These are phyloP conservation scores for Mycena vulgaris DNA, from an alignment of 768 basidiomycete genomes.

Conservation along the genomic window DNA sequence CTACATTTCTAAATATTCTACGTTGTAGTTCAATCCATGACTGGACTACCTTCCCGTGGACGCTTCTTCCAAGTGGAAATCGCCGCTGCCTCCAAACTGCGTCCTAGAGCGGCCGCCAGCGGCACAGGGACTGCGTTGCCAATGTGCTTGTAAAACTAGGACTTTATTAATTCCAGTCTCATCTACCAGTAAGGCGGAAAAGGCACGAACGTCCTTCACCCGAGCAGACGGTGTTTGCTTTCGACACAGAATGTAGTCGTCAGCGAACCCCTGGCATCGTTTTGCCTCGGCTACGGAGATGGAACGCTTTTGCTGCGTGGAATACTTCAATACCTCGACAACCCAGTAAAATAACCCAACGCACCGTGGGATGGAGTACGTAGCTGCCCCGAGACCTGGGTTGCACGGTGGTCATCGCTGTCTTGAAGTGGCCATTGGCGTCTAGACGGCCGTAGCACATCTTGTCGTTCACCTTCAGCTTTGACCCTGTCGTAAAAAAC, in stretches of 20 bases:
- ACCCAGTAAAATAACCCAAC: not conserved
- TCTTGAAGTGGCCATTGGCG: constrained; percentile 68
- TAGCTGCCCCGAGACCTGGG: constrained; percentile 67
- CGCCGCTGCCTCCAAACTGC: constrained; percentile 26
- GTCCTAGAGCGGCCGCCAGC: constrained; percentile 74
- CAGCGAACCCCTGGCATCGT: constrained; percentile 86
- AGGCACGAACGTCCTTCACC: constrained; percentile 66
- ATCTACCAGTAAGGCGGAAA: not conserved
- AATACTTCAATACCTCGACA: not conserved
- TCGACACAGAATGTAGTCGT: constrained; percentile 74
- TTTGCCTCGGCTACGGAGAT: constrained; percentile 78
- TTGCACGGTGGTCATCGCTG: constrained; percentile 70
- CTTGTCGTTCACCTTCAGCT: not conserved
- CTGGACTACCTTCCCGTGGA: not conserved
- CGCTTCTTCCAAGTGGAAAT: constrained; percentile 9
- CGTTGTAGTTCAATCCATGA: not conserved
- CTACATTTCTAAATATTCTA: not conserved
- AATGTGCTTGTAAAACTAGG: constrained; percentile 82
- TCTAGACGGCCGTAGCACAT: constrained; percentile 69
- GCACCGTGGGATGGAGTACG: constrained; percentile 59
- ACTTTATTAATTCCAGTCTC: not conserved
- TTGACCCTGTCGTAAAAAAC: not conserved
- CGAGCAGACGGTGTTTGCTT: constrained; percentile 52
- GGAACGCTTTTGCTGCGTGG: constrained; percentile 78
- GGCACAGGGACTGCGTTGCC: constrained; percentile 87